These are phyloP conservation scores for Umbelopsis isabellina DNA, from an alignment of 192 early-diverging fungal genomes.

Conservation along the genomic window DNA sequence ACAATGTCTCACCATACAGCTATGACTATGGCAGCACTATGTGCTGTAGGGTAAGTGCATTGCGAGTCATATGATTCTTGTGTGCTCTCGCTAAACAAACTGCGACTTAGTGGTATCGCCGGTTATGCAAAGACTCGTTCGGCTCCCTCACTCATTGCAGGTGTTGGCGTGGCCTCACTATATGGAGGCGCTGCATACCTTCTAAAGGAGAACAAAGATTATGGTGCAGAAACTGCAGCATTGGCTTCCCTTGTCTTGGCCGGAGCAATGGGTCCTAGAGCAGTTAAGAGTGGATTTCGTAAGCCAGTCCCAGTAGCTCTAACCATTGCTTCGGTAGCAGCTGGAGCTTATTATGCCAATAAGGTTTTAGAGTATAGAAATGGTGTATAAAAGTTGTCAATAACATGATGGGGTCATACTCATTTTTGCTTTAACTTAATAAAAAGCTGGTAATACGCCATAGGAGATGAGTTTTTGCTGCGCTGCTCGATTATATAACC, in stretches of 20 bases:
- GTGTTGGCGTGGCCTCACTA: slow-evolving; percentile 39
- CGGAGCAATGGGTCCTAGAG: slow-evolving; percentile 42
- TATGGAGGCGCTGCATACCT: slow-evolving; percentile 48
- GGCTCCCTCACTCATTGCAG: slow-evolving; percentile 43
- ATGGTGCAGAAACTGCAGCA: slow-evolving; percentile 48
- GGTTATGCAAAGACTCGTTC: slow-evolving; percentile 43
- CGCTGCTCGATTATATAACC: too few relatives aligned
- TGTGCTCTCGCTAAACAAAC: not conserved
- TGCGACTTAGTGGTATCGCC: slow-evolving; percentile 34
- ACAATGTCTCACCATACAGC: slow-evolving; percentile 20
- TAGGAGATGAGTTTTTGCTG: too few relatives aligned
- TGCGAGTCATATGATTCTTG: not conserved
- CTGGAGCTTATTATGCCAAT: slow-evolving; percentile 49
- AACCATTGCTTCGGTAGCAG: slow-evolving; percentile 36
- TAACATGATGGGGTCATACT: too few relatives aligned
- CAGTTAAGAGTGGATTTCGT: slow-evolving; percentile 30
- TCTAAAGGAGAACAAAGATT: slow-evolving; percentile 42
- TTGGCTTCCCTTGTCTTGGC: slow-evolving; percentile 43
- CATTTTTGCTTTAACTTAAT: too few relatives aligned
- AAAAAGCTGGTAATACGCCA: too few relatives aligned
- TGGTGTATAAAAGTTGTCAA: slow-evolving; percentile 1
- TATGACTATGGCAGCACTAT: slow-evolving; percentile 21
- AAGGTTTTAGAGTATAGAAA: slow-evolving; percentile 47
- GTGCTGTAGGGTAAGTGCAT: not conserved
- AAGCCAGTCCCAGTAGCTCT: slow-evolving; percentile 45